Base-by-base conservation (phyloP, 495 filamentous ascomycete genomes). In the Cairneyella variabilis region DNA sequence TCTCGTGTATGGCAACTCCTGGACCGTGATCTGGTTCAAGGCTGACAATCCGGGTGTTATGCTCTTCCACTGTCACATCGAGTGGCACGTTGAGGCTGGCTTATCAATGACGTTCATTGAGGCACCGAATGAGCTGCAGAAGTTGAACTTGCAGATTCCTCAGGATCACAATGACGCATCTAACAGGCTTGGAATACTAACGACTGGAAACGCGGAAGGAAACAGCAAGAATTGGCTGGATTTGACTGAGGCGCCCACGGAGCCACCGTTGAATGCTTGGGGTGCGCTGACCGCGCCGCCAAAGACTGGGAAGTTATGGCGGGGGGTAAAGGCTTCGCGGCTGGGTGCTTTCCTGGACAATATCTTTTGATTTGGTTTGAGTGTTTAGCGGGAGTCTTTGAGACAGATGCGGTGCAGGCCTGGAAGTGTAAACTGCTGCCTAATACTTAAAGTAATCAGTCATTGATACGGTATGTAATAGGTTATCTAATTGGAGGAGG, bases 31-130 rank as follows among this genome's bases (percentile, higher is more conserved):
- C 38, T 74, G 80, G 28, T 84, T 84, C 57, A 66, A 64, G 21
- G 80, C 79, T 0, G 60, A 76, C 49, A 93, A 93, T 62, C 85
- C 89, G 16, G 90, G 85, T 45, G 76, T 89, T 36, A 90, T 82
- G 78, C 67, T 90, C 26, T 86, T 91, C 64, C 88, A 92, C 63
- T 91, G 88, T 69, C 86, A 89, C 66, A 76, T 90, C 25, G 86
- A 88, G 71, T 90, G 86, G 86, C 88, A 91, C 59, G 77, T 90
- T 40, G 79, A 78, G 55, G 79, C 79, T 58, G 88, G 88, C 17
- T 72, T 92, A 9, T 79, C 78, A 1, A 82, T 79, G 3, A 85
- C 80, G 11, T 71, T 91, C 27, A 78, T 92, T 61, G 88, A 90
- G 68, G 79, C 77, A 0, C 88, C 87, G 0, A 69, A n/a, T 0